These are phyloP conservation scores for Ogataea corticis DNA, from an alignment of 805 yeast genomes.

Conservation along the genomic window DNA sequence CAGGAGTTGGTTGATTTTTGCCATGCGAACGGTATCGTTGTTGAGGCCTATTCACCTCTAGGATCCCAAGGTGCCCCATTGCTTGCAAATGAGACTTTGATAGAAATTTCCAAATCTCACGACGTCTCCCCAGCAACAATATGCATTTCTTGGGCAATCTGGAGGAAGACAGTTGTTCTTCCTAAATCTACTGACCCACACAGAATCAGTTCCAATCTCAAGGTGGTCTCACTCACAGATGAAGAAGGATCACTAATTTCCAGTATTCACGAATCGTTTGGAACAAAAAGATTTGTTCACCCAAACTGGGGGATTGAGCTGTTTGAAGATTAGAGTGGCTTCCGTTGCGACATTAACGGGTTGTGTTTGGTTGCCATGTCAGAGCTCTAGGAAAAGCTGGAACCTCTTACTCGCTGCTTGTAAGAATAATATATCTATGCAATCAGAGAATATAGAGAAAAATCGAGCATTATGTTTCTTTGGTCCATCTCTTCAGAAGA, in stretches of 20 bases:
- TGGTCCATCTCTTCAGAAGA: too few species aligned
- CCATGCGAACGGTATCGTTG: constrained; percentile 49
- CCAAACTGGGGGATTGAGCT: background rate
- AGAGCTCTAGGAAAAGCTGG: too few species aligned
- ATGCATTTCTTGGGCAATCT: constrained; percentile 58
- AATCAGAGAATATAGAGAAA: too few species aligned
- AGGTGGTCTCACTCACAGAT: constrained; percentile 35
- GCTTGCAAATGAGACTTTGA: background rate
- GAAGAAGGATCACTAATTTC: constrained; percentile 33
- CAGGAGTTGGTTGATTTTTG: constrained; percentile 54
- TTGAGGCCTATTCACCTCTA: constrained; percentile 80
- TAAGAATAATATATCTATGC: too few species aligned
- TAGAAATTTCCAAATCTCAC: background rate
- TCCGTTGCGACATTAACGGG: background rate
- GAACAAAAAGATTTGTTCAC: background rate
- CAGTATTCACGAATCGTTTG: constrained; percentile 3
- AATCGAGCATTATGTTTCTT: too few species aligned
- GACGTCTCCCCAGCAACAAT: constrained; percentile 49
- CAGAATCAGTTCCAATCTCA: constrained; percentile 44
- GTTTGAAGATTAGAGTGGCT: background rate
- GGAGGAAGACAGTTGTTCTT: constrained; percentile 54
- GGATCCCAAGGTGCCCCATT: constrained; percentile 42
- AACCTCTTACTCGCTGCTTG: too few species aligned
- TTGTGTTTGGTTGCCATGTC: too few species aligned
- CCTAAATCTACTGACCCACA: constrained; percentile 49